Base-by-base conservation (phyloP, 1,284 basidiomycete species). In the Peniophora sp. region DNA sequence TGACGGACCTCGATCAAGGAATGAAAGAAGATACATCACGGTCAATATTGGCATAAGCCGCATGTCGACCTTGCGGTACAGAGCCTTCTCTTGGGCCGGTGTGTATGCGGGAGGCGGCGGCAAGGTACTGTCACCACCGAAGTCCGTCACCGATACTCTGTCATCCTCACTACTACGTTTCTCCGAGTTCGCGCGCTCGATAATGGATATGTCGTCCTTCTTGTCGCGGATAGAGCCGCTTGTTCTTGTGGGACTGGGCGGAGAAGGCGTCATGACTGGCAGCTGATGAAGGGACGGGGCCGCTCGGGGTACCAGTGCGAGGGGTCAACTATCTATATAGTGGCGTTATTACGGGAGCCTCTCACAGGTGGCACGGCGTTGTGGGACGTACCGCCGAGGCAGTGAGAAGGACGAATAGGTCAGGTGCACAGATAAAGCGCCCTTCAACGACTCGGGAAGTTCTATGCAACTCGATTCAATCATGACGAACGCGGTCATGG, bases 1-100 rank as follows among this genome's bases (percentile, higher is more conserved):
- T 11, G 18, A 56, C 64, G 24, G 49, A 77, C 83, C 78, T 71
- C 82, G 65, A 58, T 86, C 83, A 65, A 85, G 65, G 62, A 83
- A 85, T 2, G 79, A 79, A 39, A 80, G 64, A 23, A 86, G 65
- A 57, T 85, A 85, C 75, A 86, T 79, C 44, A 81, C 54, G 17
- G 76, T 71, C 17, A 85, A 62, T 27, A 85, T 84, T 0, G 84
- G 83, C 75, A 85, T 76, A 36, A 85, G 67, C 50, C 79, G 68
- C 32, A 72, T 20, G 56, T 87, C 84, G 20, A 87, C 70, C 66
- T 85, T 87, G 54, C 76, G 68, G 71, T 81, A 87, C 43, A 87
- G 62, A 51, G 62, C 72, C 53, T 64, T 68, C 64, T 85, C 80
- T 55, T 85, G 66, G 54, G 75, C 76, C 15, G 63, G 58, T 0